These are phyloP conservation scores for Limtongozyma cylindracea DNA, from an alignment of 805 yeast genomes.

Conservation along the genomic window DNA sequence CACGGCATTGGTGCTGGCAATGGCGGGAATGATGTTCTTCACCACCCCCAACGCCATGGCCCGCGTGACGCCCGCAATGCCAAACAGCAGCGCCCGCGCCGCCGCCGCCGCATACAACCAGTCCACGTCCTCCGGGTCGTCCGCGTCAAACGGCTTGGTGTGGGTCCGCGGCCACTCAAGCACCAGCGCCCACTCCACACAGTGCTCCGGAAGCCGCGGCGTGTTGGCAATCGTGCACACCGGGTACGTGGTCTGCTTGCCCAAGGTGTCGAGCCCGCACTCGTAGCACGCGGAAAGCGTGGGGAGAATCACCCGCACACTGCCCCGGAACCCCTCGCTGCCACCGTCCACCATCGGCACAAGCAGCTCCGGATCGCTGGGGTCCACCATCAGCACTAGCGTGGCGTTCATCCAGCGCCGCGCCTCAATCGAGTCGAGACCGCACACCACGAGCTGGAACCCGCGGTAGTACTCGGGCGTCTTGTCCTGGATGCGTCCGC, in stretches of 20 bases:
- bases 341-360: slow-evolving; percentile 71
- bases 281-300: slow-evolving; percentile 78
- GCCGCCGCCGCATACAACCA: slow-evolving; percentile 31
- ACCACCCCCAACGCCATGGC: slow-evolving; percentile 64
- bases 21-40: slow-evolving; percentile 80
- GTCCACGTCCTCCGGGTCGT: slow-evolving; percentile 35
- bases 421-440: slow-evolving; percentile 76
- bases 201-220: slow-evolving; percentile 86
- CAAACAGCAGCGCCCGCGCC: slow-evolving; percentile 33
- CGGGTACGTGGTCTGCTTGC: slow-evolving; percentile 45
- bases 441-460: slow-evolving; percentile 60
- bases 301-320: slow-evolving; percentile 69
- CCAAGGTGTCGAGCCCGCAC: slow-evolving; percentile 59
- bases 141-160: slow-evolving; percentile 35
- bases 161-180: slow-evolving; percentile 36
- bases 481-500: slow-evolving; percentile 33
- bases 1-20: slow-evolving; percentile 83
- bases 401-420: slow-evolving; percentile 69
- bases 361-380: slow-evolving; percentile 8
- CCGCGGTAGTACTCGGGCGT: slow-evolving; percentile 33
- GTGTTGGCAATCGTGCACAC: slow-evolving; percentile 87
- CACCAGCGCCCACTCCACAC: slow-evolving; percentile 74
- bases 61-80: slow-evolving; percentile 54
- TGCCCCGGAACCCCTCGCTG: slow-evolving; percentile 86
- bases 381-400: slow-evolving; percentile 34